These are phyloP conservation scores for Mrakia gelida DNA, from an alignment of 768 basidiomycete genomes.

Conservation along the genomic window DNA sequence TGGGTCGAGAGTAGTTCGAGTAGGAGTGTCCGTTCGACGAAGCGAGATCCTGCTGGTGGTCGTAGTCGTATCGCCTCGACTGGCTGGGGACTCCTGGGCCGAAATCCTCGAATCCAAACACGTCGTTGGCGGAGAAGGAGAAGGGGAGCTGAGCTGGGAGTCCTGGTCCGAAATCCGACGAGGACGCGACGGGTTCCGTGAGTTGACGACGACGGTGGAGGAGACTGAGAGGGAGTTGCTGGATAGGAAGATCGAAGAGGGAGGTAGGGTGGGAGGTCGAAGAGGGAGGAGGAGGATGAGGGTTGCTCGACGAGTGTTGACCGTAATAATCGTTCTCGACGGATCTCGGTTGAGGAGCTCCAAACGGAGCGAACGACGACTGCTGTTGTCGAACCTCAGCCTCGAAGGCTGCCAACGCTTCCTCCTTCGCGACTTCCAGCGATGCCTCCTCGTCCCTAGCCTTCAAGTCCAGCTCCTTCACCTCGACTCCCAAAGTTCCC, in stretches of 20 bases:
- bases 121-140: conserved; percentile 34
- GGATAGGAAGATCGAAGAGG: conserved; percentile 26
- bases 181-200: conserved; percentile 14
- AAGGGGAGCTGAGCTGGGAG: conserved; percentile 9
- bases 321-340: conserved; percentile 30
- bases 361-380: conserved; percentile 17
- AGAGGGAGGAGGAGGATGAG: conserved; percentile 11
- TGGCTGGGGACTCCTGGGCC: conserved; percentile 40
- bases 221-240: conserved; percentile 22
- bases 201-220: conserved; percentile 26
- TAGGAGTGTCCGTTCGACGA: conserved; percentile 27
- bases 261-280: conserved; percentile 11
- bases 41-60: conserved; percentile 32
- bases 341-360: conserved; percentile 22
- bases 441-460: conserved; percentile 61
- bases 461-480: conserved; percentile 68
- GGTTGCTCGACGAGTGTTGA: conserved; percentile 7
- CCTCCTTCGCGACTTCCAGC: conserved; percentile 58
- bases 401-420: conserved; percentile 42
- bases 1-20: conserved; percentile 10
- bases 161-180: background rate
- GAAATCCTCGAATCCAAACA: conserved; percentile 45
- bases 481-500: conserved; percentile 58
- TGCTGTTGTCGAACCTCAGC: conserved; percentile 18
- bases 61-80: conserved; percentile 43